Evolutionary conservation across 2,329 filamentous ascomycete species (phyloP).

Genomic region (Scedosporium aurantiacum): DNA sequence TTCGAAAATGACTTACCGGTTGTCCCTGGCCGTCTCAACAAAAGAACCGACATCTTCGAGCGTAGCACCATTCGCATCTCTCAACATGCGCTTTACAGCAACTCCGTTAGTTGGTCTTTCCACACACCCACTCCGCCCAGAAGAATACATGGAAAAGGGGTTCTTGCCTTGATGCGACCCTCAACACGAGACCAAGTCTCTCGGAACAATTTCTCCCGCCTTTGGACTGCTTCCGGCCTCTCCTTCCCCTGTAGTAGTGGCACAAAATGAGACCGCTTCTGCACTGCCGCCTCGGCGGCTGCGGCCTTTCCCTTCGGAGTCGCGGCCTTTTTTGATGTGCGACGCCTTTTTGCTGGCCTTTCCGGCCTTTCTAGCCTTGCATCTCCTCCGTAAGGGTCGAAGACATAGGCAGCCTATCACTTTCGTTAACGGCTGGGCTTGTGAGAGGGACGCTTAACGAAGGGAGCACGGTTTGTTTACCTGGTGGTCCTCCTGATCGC

Average conservation of each 20-base stretch:
- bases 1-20: conserved; percentile 17
- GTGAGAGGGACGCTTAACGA: background rate
- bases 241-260: conserved; percentile 46
- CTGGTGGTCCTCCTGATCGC: conserved; percentile 31
- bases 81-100: conserved; percentile 37
- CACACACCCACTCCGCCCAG: conserved; percentile 12
- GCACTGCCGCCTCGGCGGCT: background rate
- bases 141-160: conserved; percentile 18
- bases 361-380: conserved; percentile 23
- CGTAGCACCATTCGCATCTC: conserved; percentile 50
- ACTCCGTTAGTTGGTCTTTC: background rate
- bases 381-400: conserved; percentile 35
- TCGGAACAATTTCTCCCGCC: conserved; percentile 50
- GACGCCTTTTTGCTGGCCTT: conserved; percentile 46
- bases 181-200: conserved; percentile 55
- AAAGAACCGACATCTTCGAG: conserved; percentile 48
- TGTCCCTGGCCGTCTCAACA: conserved; percentile 27
- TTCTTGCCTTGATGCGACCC: conserved; percentile 42
- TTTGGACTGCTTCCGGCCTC: conserved; percentile 30
- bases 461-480: conserved; percentile 18
- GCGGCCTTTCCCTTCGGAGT: conserved; percentile 3
- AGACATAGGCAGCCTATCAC: conserved; percentile 49
- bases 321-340: conserved; percentile 30
- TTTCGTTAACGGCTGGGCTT: background rate
- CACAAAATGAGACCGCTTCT: conserved; percentile 28